phyloP scores from a whole-genome alignment of 2,329 filamentous ascomycete species.

The Xylaria sp. region DNA sequence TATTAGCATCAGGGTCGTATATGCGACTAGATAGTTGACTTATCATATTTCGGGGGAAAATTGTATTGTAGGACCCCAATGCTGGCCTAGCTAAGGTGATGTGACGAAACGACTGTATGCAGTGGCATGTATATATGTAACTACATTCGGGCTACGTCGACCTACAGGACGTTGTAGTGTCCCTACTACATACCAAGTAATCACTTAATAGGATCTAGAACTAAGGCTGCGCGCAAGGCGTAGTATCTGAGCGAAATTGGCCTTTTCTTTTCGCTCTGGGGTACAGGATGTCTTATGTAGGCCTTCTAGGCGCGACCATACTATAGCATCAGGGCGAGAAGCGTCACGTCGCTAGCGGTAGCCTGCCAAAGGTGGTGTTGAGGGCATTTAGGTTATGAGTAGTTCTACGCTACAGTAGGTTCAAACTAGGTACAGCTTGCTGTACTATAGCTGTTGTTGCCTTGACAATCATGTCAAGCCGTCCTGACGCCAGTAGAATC shows the following conservation, averaged over 20 bases:
- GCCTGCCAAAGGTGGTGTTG: neutral
- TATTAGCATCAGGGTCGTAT: too few species aligned
- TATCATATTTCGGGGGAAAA: too few species aligned
- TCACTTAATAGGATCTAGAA: neutral
- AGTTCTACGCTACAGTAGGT: neutral
- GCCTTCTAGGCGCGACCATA: neutral
- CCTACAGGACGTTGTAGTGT: neutral
- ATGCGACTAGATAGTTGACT: too few species aligned
- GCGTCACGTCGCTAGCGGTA: neutral
- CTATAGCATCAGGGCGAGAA: neutral
- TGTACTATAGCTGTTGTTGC: neutral
- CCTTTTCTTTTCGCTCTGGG: neutral
- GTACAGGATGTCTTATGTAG: neutral
- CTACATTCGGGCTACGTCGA: neutral
- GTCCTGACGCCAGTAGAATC: constrained; percentile 9
- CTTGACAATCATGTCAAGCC: constrained; percentile 3
- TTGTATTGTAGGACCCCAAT: neutral
- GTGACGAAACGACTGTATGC: neutral
- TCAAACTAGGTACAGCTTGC: neutral
- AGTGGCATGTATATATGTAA: neutral
- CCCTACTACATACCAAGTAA: neutral
- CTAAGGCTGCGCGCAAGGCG: neutral
- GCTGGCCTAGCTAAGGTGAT: constrained; percentile 1
- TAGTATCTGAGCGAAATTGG: neutral
- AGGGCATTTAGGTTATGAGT: neutral